Evolutionary conservation across 78 protist genomes (phyloP), one percentile per base, ranked within the genome.

Genomic region (Dictyostelium capitatum): DNA sequence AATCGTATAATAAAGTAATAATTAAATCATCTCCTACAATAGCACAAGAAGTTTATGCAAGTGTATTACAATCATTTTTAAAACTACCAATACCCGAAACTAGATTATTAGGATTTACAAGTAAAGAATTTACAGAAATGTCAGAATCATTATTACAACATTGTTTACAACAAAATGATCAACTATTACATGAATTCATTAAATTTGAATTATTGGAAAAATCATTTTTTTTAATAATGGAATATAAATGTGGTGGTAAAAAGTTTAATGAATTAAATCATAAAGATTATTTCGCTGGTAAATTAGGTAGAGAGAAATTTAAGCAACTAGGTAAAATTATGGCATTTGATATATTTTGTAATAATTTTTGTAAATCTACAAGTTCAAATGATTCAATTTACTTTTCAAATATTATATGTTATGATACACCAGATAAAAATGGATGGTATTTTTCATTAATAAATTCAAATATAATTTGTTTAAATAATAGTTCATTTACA

Each of bases 281-380:
- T 46, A 72, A 75, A 57, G 92, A 84, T 2, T 75, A 73, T 59
- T 75, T 84, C 30, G 37, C 67, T 28, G 51, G 83, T 4, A 19
- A 25, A 10, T 54, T 19, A 23, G 82, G 82, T 50, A 77, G 75
- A 23, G 77, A 84, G 48, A 84, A 84, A 28, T 75, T 28, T 41
- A 46, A 56, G 46, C 92, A 84, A 46, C 32, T 84, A 6, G 92
- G 92, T 10, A 64, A 74, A 75, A 57, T 84, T 2, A 74, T 84
- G 51, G 92, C 92, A 23, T 84, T 84, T 46, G 92, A 84, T 57
- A 43, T 84, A 54, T 84, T 84, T 59, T 72, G 81, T 47, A 84
- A 84, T 59, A 84, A 74, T 65, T 84, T 46, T 46, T 67, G 43
- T 67, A 25, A 32, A 32, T 9, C 75, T 15, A 15, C 17, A 28